Base-by-base conservation (phyloP, 2,329 filamentous ascomycete genomes). In the Claviceps citrina region DNA sequence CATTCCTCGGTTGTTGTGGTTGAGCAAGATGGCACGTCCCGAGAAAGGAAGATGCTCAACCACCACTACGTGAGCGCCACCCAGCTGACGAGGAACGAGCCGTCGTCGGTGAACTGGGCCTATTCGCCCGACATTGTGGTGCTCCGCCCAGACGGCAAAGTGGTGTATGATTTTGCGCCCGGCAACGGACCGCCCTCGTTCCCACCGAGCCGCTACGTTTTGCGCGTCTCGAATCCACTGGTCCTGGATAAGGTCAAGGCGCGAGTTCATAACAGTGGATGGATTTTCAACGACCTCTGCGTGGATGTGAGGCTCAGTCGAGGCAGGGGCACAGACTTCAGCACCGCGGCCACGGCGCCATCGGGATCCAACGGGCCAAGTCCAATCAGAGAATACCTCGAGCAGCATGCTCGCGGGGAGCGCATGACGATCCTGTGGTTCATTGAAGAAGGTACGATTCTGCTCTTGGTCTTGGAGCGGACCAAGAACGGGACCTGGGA, bases 401-500 rank as follows among this genome's bases (percentile, higher is more conserved):
- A 56, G 39, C 47, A 49, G 1, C 57, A 60, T 36, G 57, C 54
- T 8, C 50, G 51, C 3, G 57, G 54, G 6, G 54, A 60, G 45
- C 55, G 58, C 39, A 59, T 60, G 54, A 58, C 55, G 15, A 48
- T 59, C 7, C 40, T 60, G 22, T 60, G 57, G 57, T 59, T 59
- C 35, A 50, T 58, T 15, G 57, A 59, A 25, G 57, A 60, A 33
- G 51, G 53, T 4, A 43, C 50, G 9, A 51, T 59, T 15, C 51
- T 60, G 55, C 44, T 60, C 4, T 45, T 60, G 22, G 56, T 60
- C 2, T 46, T 59, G 6, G 54, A 59, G 44, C 47, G 50, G 33
- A 49, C 49, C 0, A 42, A 46, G 0, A 36, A 49, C 1, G 42
- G 49, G 0, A 44, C 47, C 4, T 60, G 57, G 57, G 55, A 59